Percentiles rank a stretch among this genome's conserved stretches.
Conservation (phyloP, 2,329 filamentous ascomycete species). For the Claviceps sp. region DNA sequence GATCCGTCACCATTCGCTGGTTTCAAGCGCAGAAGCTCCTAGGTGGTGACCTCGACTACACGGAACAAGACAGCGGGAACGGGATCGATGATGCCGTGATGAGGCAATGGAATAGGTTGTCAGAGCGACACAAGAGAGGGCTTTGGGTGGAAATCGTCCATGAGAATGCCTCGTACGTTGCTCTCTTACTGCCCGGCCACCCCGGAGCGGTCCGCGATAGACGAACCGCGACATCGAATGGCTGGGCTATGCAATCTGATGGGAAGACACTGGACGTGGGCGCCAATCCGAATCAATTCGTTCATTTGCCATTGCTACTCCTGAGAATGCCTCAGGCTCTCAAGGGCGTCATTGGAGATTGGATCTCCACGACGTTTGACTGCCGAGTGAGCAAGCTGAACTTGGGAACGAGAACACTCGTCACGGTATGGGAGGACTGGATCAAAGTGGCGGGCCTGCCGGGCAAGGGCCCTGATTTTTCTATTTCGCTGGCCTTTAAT, state of each 20-base stretch:
- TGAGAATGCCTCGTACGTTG: slow-evolving; percentile 37
- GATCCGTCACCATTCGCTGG: slow-evolving; percentile 35
- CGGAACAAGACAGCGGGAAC: slow-evolving; percentile 8
- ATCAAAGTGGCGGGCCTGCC: slow-evolving; percentile 24
- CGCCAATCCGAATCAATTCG: slow-evolving; percentile 20
- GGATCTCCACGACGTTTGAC: slow-evolving; percentile 40
- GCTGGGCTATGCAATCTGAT: slow-evolving; percentile 12
- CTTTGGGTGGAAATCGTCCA: slow-evolving; percentile 37
- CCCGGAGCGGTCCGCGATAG: slow-evolving; percentile 7
- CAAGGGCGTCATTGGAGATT: slow-evolving; percentile 34
- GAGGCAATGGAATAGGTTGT: slow-evolving; percentile 6
- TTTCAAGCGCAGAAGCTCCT: slow-evolving; percentile 21
- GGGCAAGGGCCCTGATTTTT: slow-evolving; percentile 27
- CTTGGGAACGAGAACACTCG: slow-evolving; percentile 36
- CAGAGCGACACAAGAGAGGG: slow-evolving; percentile 15
- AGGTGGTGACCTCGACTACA: slow-evolving; percentile 14
- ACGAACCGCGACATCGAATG: slow-evolving; percentile 1
- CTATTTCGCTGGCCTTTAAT: slow-evolving; percentile 38
- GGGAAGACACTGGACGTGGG: not conserved
- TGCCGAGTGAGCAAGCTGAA: slow-evolving; percentile 38
- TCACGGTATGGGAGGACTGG: slow-evolving; percentile 39
- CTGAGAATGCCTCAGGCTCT: slow-evolving; percentile 41
- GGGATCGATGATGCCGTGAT: slow-evolving; percentile 7
- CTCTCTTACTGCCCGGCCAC: slow-evolving; percentile 33
- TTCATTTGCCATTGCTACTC: slow-evolving; percentile 37